A percentile compares a stretch with the other conserved stretches of the same genome.
Evolutionary conservation across 768 basidiomycete species (phyloP).

Genomic region (Phaeotremella skinneri): DNA sequence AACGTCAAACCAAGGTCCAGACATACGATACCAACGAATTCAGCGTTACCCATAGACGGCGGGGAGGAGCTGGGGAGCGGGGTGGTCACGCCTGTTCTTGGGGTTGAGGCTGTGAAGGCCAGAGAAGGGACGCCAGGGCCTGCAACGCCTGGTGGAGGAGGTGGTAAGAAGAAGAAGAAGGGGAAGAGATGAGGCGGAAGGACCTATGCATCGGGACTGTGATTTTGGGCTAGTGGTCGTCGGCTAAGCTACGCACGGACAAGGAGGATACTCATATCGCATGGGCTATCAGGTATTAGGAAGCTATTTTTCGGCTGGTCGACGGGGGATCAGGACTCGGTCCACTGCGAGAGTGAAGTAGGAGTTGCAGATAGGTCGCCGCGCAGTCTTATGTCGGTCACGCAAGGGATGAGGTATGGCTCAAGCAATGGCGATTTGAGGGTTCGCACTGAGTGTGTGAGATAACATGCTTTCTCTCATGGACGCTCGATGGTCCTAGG

Average conservation of each 20-base stretch:
- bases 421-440: too few relatives aligned
- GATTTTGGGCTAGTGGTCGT: not conserved
- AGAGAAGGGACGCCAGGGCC: conserved; percentile 5
- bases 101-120: conserved; percentile 5
- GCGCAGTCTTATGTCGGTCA: too few relatives aligned
- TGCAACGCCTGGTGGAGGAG: conserved; percentile 14
- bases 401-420: too few relatives aligned
- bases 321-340: not conserved
- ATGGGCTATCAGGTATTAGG: not conserved
- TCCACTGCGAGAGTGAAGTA: not conserved
- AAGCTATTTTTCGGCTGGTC: not conserved
- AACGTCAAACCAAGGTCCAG: conserved; percentile 23
- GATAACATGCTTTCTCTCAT: too few relatives aligned
- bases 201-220: not conserved
- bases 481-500: too few relatives aligned
- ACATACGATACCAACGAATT: conserved; percentile 7
- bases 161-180: conserved; percentile 50
- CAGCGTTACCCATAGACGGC: conserved; percentile 15
- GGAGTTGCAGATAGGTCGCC: not conserved
- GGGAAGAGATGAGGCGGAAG: conserved; percentile 37
- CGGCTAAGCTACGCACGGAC: not conserved
- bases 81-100: conserved; percentile 20
- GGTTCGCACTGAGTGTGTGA: too few relatives aligned
- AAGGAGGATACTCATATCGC: not conserved
- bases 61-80: conserved; percentile 14